Evolutionary conservation across 2,329 filamentous ascomycete genomes (phyloP), one percentile per base, ranked within the genome.

Genomic region (Rhinocladiella similis): DNA sequence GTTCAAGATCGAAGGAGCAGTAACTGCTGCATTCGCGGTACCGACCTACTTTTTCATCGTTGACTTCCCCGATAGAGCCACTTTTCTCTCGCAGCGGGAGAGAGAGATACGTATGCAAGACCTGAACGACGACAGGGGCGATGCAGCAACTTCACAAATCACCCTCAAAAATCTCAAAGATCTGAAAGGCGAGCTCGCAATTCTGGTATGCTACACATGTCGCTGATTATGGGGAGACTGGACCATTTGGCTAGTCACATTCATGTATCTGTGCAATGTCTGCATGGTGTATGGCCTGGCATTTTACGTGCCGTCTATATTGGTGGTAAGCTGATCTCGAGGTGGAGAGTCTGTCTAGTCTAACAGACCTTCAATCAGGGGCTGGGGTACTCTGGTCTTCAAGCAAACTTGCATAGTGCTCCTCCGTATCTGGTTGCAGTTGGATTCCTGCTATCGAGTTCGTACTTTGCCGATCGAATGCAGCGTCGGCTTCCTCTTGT

Each of bases 71-170:
- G 67, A 68, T 61, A 67, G 67, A 52, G 65, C 59, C 6, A 36
- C 22, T 12, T 50, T 61, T 22, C 41, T 61, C 18, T 42, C 29
- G 1, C 13, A 14, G 19, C 18, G 46, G 9, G 47, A 59, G 22
- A 19, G 29, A 10, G 33, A 68, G 14, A 60, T 71, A 19, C 68
- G 70, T 52, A 66, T 69, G 29, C 60, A 62, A 14, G 63, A 70
- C 9, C 83, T 87, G 63, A 70, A 83, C 33, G 71, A 71, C 14
- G 84, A 87, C 66, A 80, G 84, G 41, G 79, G 78, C 22, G 84
- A 87, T 62, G 76, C 70, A 10, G 59, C 66, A 1, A 59, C 69
- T 1, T 72, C 75, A 38, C 70, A 77, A 1, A 84, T 87, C 66
- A 73, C 75, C 25, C 46, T 81, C n/a, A 27, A 46, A n/a, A 54